Evolutionary conservation across 148 eudicot species (phyloP), one percentile per base, ranked within the genome.

Genomic region (Chenopodium suecicum): DNA sequence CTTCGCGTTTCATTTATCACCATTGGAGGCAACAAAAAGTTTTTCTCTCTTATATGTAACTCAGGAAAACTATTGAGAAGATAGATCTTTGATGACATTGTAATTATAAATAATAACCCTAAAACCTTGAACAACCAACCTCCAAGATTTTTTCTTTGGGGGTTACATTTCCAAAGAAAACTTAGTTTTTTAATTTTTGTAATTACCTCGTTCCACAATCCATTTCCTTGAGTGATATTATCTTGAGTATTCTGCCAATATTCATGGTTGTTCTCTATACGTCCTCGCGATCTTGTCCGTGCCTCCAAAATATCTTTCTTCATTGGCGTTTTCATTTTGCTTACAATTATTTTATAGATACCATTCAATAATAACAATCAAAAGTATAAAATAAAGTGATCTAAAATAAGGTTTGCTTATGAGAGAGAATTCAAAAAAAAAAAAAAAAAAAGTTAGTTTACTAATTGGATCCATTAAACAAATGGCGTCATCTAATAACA

Each of bases 51-150:
- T 9, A 32, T 13, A 31, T 41, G 16, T 2, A 74, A 19, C 17
- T 74, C 77, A 4, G 78, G 68, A 16, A 76, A 76, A 58, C 48
- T 31, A 8, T 31, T 29, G 27, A 76, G 48, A 34, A 76, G 78
- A 56, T 76, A 76, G 17, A 76, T 16, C 63, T 76, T 76, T 34
- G 78, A 76, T 17, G 48, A 14, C 78, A 76, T 76, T 17, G 67
- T 58, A 20, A 76, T 32, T 1, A 76, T 10, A 32, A 76, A 76
- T 32, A 76, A 76, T 16, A 76, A 60, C 17, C 23, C 78, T 16
- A 76, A 29, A 29, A 76, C 67, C 54, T 77, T 77, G 10, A 77
- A 62, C 25, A 77, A 25, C 50, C 69, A 63, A 77, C 32, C 63
- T 8, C 50, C 29, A 32, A 77, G 52, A 44, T 63, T 63, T 17